Percentiles rank a stretch among this genome's conserved stretches.
Conservation (phyloP, 768 basidiomycete species). For the Lenzites betulinus region DNA sequence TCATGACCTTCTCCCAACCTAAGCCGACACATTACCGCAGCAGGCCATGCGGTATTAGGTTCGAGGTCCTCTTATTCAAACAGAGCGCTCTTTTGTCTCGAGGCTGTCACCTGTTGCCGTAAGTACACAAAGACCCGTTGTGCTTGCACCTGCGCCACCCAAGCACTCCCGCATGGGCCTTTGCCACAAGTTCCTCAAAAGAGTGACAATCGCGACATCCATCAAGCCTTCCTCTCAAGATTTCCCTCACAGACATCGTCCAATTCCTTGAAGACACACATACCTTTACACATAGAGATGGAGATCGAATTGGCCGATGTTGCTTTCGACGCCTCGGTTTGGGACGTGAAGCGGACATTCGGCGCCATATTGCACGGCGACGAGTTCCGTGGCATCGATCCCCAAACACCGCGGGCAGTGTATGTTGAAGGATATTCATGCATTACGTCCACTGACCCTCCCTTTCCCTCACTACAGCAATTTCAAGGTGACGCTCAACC, state of each 20-base stretch:
- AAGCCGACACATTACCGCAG: neutral
- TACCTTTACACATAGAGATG: slow-evolving; percentile 29
- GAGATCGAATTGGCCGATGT: slow-evolving; percentile 40
- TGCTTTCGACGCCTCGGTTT: slow-evolving; percentile 45
- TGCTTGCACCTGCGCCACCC: slow-evolving; percentile 13
- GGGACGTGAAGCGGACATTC: slow-evolving; percentile 58
- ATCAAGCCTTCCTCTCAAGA: no score
- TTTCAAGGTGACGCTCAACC: slow-evolving; percentile 59
- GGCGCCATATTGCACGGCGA: slow-evolving; percentile 58
- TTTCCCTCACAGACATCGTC: no score
- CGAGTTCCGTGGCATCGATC: slow-evolving; percentile 43
- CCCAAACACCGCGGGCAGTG: slow-evolving; percentile 26
- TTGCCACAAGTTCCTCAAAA: no score
- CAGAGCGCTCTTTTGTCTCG: neutral
- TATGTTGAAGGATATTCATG: slow-evolving; percentile 6
- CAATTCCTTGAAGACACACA: neutral
- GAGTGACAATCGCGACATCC: no score
- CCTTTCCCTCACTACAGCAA: slow-evolving; percentile 45
- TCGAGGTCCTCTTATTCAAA: neutral
- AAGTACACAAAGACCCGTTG: neutral
- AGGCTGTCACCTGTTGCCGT: neutral
- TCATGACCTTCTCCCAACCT: no score
- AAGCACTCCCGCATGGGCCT: neutral
- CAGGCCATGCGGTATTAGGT: neutral
- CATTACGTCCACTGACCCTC: slow-evolving; percentile 21